Conservation (phyloP, 768 basidiomycete genomes). For the Auriculariales sp. region DNA sequence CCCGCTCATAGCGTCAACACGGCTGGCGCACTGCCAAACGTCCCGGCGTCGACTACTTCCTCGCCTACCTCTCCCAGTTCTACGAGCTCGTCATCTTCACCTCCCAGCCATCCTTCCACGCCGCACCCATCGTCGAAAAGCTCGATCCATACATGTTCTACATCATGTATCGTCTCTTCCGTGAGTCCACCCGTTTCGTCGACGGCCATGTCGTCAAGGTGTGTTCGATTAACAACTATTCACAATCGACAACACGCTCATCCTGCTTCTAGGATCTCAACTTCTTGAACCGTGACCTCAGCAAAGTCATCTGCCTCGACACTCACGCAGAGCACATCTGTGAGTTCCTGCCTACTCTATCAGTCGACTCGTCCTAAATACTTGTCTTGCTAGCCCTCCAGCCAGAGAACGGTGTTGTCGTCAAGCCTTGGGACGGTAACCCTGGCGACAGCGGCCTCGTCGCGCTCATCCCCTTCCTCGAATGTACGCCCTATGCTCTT, state of each 20-base stretch:
- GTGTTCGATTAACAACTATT: no score
- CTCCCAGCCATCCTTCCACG: conserved; percentile 39
- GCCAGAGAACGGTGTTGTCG: conserved; percentile 75
- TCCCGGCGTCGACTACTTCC: conserved; percentile 95
- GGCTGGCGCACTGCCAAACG: conserved; percentile 98
- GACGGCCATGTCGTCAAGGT: conserved; percentile 83
- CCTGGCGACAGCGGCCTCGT: conserved; percentile 62
- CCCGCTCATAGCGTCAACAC: conserved; percentile 50
- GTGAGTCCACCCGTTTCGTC: conserved; percentile 75
- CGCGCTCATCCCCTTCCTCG: conserved; percentile 93
- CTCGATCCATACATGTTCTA: conserved; percentile 87
- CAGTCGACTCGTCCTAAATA: no score
- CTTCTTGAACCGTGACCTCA: conserved; percentile 87
- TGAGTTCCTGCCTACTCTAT: no score
- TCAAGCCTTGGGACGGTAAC: conserved; percentile 80
- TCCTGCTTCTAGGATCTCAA: conserved; percentile 53
- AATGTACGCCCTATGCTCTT: conserved; percentile 35
- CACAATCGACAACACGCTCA: no score
- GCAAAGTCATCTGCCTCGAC: conserved; percentile 79
- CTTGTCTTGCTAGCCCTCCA: no score
- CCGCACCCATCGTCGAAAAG: conserved; percentile 77
- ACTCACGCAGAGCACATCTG: conserved; percentile 66
- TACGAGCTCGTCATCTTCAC: conserved; percentile 98
- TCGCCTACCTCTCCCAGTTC: conserved; percentile 93
- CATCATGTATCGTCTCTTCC: conserved; percentile 80